phyloP scores from a whole-genome alignment of 129 eudicot species.

The Scalesia atractyloides region DNA sequence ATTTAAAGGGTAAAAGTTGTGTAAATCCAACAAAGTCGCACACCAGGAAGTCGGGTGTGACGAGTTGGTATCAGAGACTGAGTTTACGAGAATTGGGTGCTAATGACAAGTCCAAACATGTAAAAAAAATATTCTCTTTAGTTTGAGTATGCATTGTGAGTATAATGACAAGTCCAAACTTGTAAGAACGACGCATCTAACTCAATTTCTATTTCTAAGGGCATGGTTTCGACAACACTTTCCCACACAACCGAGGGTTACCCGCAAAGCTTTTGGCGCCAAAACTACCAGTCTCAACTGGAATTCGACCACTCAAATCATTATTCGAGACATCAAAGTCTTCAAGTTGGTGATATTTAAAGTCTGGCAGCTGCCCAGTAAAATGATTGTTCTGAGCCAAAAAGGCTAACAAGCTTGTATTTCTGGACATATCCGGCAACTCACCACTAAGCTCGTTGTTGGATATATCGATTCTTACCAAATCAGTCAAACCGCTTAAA shows the following conservation, averaged over 20 bases:
- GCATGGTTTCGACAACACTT: conserved; percentile 42
- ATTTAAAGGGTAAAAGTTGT: too few species aligned
- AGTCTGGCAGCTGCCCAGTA: conserved; percentile 48
- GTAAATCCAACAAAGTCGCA: too few species aligned
- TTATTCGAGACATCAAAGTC: conserved; percentile 66
- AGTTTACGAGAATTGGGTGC: too few species aligned
- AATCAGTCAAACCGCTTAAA: conserved; percentile 37
- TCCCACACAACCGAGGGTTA: conserved; percentile 61
- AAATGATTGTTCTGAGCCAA: conserved; percentile 51
- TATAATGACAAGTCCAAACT: too few species aligned
- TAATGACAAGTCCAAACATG: too few species aligned
- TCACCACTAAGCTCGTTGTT: conserved; percentile 55
- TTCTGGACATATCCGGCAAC: conserved; percentile 62
- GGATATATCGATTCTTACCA: conserved; percentile 56
- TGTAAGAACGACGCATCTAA: too few species aligned
- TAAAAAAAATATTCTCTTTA: too few species aligned
- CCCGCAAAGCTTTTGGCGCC: conserved; percentile 47
- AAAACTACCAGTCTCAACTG: conserved; percentile 43
- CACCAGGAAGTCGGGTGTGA: too few species aligned
- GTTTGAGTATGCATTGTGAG: too few species aligned
- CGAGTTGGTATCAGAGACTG: too few species aligned
- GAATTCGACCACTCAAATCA: conserved; percentile 49
- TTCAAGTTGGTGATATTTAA: conserved; percentile 33
- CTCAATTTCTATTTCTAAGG: conserved; percentile 9
- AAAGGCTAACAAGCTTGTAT: conserved; percentile 51